These are phyloP conservation scores for Talaromyces sp. DNA, from an alignment of 2,329 filamentous ascomycete genomes.

Conservation along the genomic window DNA sequence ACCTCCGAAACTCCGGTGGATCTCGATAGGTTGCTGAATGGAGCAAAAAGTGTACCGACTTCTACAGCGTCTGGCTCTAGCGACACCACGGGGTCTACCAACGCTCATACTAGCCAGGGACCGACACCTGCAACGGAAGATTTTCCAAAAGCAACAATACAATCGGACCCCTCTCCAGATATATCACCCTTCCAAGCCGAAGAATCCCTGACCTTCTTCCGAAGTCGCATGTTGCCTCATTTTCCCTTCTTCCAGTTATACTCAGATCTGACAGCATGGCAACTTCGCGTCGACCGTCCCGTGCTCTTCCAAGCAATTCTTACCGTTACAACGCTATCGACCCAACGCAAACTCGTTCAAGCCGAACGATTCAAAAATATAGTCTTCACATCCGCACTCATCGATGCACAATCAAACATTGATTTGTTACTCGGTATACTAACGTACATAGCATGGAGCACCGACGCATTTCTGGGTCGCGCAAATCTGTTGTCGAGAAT, in stretches of 20 bases:
- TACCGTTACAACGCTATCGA: slow-evolving; percentile 33
- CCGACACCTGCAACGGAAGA: not conserved
- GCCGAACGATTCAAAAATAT: slow-evolving; percentile 31
- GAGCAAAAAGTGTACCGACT: not conserved
- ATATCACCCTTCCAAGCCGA: slow-evolving; percentile 20
- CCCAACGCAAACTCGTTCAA: slow-evolving; percentile 25
- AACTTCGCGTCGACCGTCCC: slow-evolving; percentile 33
- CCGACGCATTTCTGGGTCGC: slow-evolving; percentile 32
- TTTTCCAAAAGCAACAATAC: not conserved
- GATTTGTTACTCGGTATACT: slow-evolving; percentile 38
- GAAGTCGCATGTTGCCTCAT: slow-evolving; percentile 33
- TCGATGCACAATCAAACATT: slow-evolving; percentile 31
- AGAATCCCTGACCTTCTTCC: slow-evolving; percentile 28
- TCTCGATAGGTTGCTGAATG: not conserved
- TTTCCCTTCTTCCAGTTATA: slow-evolving; percentile 36
- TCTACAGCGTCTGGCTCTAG: not conserved
- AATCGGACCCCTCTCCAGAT: slow-evolving; percentile 5
- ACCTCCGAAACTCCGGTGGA: slow-evolving; percentile 6
- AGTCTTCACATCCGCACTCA: slow-evolving; percentile 29
- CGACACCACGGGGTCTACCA: not conserved
- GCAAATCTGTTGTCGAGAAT: slow-evolving; percentile 33
- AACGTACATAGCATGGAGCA: slow-evolving; percentile 40
- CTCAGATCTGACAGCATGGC: slow-evolving; percentile 26
- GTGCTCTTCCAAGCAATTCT: slow-evolving; percentile 37
- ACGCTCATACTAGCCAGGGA: not conserved